These are phyloP conservation scores for Flaveria trinervia DNA, from an alignment of 129 eudicot species.

Conservation along the genomic window DNA sequence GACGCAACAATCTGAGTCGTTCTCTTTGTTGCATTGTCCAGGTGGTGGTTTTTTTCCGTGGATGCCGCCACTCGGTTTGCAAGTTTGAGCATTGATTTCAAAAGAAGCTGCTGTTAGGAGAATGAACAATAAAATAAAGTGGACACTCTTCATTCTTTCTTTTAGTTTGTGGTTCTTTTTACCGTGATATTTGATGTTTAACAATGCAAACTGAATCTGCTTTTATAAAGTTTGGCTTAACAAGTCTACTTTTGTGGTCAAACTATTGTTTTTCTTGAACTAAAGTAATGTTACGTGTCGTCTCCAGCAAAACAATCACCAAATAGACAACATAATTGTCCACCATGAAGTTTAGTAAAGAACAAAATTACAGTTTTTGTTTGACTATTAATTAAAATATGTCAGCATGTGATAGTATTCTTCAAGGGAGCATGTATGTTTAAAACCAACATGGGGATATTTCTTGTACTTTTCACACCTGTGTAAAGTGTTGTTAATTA, in stretches of 20 bases:
- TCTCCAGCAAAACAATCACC: neutral
- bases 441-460: neutral
- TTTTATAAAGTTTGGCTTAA: neutral
- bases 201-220: neutral
- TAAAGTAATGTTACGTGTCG: neutral
- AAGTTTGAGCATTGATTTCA: constrained; percentile 28
- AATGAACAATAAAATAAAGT: constrained; percentile 8
- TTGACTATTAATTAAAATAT: neutral
- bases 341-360: neutral
- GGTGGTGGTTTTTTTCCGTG: constrained; percentile 45
- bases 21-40: constrained; percentile 41
- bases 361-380: neutral
- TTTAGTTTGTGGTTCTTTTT: neutral
- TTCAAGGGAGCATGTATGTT: too few species aligned
- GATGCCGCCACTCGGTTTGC: constrained; percentile 48
- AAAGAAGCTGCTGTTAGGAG: constrained; percentile 9
- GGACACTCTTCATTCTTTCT: constrained; percentile 33
- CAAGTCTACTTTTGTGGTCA: neutral
- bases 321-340: neutral
- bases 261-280: neutral
- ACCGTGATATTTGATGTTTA: neutral
- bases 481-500: neutral
- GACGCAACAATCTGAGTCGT: constrained; percentile 49
- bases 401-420: neutral
- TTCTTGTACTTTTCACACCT: neutral